These are phyloP conservation scores for Auriscalpium microsporum DNA, from an alignment of 768 basidiomycete species.

Conservation along the genomic window DNA sequence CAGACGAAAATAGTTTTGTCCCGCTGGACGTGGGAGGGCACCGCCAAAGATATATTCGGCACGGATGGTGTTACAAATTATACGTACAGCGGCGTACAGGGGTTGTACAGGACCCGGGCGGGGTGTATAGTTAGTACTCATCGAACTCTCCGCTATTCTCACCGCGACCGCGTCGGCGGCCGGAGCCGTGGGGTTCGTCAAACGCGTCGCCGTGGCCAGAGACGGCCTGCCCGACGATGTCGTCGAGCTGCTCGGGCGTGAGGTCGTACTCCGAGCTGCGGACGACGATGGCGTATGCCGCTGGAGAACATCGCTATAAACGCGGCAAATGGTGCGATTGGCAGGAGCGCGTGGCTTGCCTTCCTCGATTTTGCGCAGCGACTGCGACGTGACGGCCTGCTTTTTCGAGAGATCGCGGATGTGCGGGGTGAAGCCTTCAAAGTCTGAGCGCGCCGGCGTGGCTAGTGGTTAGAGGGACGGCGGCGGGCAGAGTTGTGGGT, in stretches of 20 bases:
- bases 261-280: slow-evolving; percentile 69
- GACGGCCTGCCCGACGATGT: slow-evolving; percentile 43
- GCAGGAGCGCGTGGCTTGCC: slow-evolving; percentile 39
- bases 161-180: background rate
- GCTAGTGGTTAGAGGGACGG: background rate
- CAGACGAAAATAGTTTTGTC: no score
- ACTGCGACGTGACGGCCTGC: slow-evolving; percentile 75
- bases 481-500: background rate
- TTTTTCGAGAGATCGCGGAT: slow-evolving; percentile 77
- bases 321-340: no score
- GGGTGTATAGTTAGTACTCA: background rate
- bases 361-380: slow-evolving; percentile 91
- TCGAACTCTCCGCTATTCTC: background rate
- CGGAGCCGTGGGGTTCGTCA: background rate
- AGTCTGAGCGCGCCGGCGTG: slow-evolving; percentile 41
- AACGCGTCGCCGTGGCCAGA: background rate
- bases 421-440: slow-evolving; percentile 67
- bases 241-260: slow-evolving; percentile 58
- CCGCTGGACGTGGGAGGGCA: no score
- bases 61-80: no score
- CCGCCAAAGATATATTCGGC: no score
- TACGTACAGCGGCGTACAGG: no score
- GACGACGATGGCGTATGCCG: slow-evolving; percentile 64
- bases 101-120: no score
- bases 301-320: slow-evolving; percentile 26